Evolutionary conservation across 75 land plant genomes (phyloP).

Genomic region (Azolla pinnata): DNA sequence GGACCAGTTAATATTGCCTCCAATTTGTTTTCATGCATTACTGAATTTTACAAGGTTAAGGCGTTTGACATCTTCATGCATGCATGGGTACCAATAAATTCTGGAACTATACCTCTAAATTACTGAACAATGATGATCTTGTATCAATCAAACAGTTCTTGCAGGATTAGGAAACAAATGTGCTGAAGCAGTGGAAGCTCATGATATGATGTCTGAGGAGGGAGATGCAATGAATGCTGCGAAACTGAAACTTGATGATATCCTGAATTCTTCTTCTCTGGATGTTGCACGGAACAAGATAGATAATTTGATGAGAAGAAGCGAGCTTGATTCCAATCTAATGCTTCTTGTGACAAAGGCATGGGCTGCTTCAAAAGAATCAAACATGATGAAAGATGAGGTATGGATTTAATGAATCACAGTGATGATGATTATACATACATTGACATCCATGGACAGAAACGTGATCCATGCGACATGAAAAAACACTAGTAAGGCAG

Average conservation of each 20-base stretch:
- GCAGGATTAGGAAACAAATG: slow-evolving; percentile 52
- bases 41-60: no score
- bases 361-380: slow-evolving; percentile 86
- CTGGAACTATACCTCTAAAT: no score
- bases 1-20: no score
- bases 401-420: slow-evolving; percentile 18
- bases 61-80: no score
- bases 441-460: no score
- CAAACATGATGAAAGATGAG: slow-evolving; percentile 84
- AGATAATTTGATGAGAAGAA: slow-evolving; percentile 60
- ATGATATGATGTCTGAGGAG: slow-evolving; percentile 59
- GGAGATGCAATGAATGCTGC: slow-evolving; percentile 51
- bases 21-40: no score
- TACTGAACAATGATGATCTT: no score
- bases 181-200: slow-evolving; percentile 61
- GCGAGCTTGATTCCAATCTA: slow-evolving; percentile 74
- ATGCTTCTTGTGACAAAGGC: slow-evolving; percentile 78
- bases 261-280: slow-evolving; percentile 70
- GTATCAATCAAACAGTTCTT: no score
- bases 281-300: slow-evolving; percentile 81
- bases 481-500: no score
- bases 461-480: no score
- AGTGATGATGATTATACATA: no score
- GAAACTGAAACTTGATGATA: slow-evolving; percentile 74
- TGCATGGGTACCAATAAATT: no score